Percentiles rank a stretch among this genome's conserved stretches.
Evolutionary conservation across 2,329 filamentous ascomycete genomes (phyloP).

Genomic region (Rutstroemia sp.): DNA sequence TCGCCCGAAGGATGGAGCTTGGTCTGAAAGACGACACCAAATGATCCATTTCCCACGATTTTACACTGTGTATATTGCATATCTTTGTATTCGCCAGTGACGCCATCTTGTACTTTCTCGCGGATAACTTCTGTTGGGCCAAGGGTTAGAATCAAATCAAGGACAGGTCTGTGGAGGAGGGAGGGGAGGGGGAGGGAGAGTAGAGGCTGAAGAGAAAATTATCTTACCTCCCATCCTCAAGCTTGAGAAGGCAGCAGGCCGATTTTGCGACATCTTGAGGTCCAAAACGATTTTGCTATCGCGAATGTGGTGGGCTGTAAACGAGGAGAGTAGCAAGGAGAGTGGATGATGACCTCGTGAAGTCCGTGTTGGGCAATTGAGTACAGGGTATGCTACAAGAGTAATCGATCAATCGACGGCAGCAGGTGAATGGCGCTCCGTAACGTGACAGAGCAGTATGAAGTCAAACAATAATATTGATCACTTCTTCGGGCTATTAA

Average conservation of each 20-base stretch:
- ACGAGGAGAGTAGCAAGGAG: slow-evolving; percentile 39
- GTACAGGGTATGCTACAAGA: slow-evolving; percentile 16
- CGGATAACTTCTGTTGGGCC: slow-evolving; percentile 81
- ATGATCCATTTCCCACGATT: slow-evolving; percentile 98
- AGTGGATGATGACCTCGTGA: slow-evolving; percentile 33
- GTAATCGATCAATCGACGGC: slow-evolving; percentile 18
- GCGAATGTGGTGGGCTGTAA: slow-evolving; percentile 34
- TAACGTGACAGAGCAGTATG: slow-evolving; percentile 24
- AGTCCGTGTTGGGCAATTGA: slow-evolving; percentile 48
- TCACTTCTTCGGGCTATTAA: slow-evolving; percentile 5
- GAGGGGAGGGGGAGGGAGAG: neutral
- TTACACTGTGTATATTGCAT: slow-evolving; percentile 99
- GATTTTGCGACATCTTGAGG: slow-evolving; percentile 73
- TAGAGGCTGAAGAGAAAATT: slow-evolving; percentile 12
- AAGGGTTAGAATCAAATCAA: slow-evolving; percentile 15
- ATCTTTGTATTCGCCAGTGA: slow-evolving; percentile 93
- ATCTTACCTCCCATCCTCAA: slow-evolving; percentile 92
- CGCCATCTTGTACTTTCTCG: slow-evolving; percentile 97
- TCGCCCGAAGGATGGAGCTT: slow-evolving; percentile 97
- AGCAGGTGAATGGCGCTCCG: slow-evolving; percentile 12
- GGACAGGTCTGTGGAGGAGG: neutral
- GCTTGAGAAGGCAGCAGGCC: slow-evolving; percentile 79
- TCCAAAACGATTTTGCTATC: slow-evolving; percentile 31
- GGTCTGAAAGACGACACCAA: slow-evolving; percentile 97
- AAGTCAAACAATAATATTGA: slow-evolving; percentile 14